Evolutionary conservation across 1,284 basidiomycete genomes (phyloP), one percentile per base, ranked within the genome.

Genomic region (Exobasidium rhododendri): DNA sequence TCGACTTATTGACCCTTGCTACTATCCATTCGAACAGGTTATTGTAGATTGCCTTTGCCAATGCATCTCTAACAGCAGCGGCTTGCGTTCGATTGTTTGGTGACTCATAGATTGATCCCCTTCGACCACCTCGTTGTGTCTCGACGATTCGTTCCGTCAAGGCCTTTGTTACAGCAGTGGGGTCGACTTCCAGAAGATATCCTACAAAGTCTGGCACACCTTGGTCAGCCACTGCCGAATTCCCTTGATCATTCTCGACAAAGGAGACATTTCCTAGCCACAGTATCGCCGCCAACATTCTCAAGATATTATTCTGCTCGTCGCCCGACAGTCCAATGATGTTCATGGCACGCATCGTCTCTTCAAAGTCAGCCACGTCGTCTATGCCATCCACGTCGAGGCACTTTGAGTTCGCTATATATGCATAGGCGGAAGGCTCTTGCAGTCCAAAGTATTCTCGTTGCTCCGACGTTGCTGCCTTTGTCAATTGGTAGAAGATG

Each of bases 11-110:
- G 79, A 99, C 86, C 62, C 93, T 87, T 24, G 91, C 90, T 35
- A 99, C 96, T 73, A 99, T 98, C 96, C 96, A 99, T 78, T 99
- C 94, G 80, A 99, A 99, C 22, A 98, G 83, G 81, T 97, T 97
- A 83, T 96, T 97, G 82, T 98, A 98, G 64, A 99, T 88, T 10
- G 94, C 96, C 81, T 99, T 97, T 4, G 94, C 84, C 32, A 99
- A 83, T 0, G 96, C 96, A 82, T 98, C 92, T 63, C 94, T 84
- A 49, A 91, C 92, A 0, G 94, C 85, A 4, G 83, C 83, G 1
- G 96, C 96, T 80, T 99, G 96, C 4, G 92, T 85, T 5, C 90
- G 89, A 77, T 99, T 99, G 59, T 96, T 83, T 1, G 96, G 96
- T 1, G 97, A 94, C 74, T 98, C 92, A 80, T 97, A 97, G 14